Base-by-base conservation (phyloP, 768 basidiomycete species). In the Cystobasidium onofrii region DNA sequence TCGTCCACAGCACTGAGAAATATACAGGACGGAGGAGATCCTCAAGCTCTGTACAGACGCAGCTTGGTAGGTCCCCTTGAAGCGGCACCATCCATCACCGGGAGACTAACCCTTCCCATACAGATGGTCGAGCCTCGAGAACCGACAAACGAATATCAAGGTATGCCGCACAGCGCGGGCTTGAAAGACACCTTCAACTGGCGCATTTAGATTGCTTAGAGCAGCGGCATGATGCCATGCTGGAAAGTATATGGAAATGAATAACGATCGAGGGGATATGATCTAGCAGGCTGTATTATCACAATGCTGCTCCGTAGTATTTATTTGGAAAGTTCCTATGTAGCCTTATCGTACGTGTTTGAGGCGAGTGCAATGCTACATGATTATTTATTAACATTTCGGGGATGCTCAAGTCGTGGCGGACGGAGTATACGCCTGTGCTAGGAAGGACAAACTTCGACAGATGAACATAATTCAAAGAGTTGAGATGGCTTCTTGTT, bases 71-170 rank as follows among this genome's bases (percentile, higher is more conserved):
- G 63, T 25, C n/a, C 12, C 23, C 57, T 23, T 20, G 15, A 15
- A n/a, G 15, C 18, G n/a, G n/a, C n/a, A n/a, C n/a, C n/a, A n/a
- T n/a, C n/a, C n/a, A n/a, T n/a, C n/a, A n/a, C n/a, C n/a, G n/a
- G n/a, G n/a, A 36, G 3, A 18, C 63, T 64, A 27, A 64, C 25
- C 10, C 63, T 29, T 43, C 25, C 43, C 12, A 15, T 7, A 29
- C 63, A 64, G 63, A 55, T 57, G 55, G 54, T 71, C 1, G 69
- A 71, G 31, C 69, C 69, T n/a, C 54, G 69, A 15, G 52, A 71
- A 27, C 9, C 33, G 18, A 50, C 65, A 3, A 54, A n/a, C 43
- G 54, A 71, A 34, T 55, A 55, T 29, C 57, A 60, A 6, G 57
- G 57, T 23, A 2, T 29, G 57, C 57, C 69, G 15, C 36, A 44